These are phyloP conservation scores for Sporobolus alterniflorus DNA, from an alignment of 202 grass and related monocot genomes.

Conservation along the genomic window DNA sequence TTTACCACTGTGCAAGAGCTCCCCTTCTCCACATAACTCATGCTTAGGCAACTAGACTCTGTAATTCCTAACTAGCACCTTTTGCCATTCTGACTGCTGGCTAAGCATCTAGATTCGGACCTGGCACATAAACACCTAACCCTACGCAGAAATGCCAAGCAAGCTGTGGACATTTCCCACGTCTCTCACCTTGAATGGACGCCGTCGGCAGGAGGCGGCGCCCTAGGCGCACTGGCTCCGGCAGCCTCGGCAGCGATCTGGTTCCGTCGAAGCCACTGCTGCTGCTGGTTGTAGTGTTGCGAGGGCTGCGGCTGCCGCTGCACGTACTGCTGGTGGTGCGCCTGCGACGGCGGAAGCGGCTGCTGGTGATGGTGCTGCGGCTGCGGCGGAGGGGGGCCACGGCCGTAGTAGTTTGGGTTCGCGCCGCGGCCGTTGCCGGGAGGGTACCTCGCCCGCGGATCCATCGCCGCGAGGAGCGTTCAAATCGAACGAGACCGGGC, in stretches of 20 bases:
- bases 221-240: conserved; percentile 33
- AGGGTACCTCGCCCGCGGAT: conserved; percentile 68
- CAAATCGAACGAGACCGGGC: background rate
- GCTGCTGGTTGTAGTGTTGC: conserved; percentile 38
- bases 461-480: conserved; percentile 44
- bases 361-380: conserved; percentile 33
- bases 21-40: background rate
- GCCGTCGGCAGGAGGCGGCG: conserved; percentile 34
- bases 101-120: background rate
- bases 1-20: too few relatives aligned
- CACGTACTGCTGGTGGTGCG: conserved; percentile 49
- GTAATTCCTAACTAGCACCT: background rate
- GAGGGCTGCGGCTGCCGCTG: conserved; percentile 50
- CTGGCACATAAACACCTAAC: background rate
- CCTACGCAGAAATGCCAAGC: conserved; percentile 5
- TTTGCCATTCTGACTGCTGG: background rate
- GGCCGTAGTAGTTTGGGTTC: conserved; percentile 63
- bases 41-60: background rate
- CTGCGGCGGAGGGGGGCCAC: conserved; percentile 42
- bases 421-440: conserved; percentile 65
- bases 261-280: conserved; percentile 68
- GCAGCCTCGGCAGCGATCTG: conserved; percentile 43
- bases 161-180: background rate
- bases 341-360: conserved; percentile 22
- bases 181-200: conserved; percentile 66